Percentiles rank a stretch among this genome's conserved stretches.
Evolutionary conservation across 2,329 filamentous ascomycete genomes (phyloP).

Genomic region (Epichloe elymi): DNA sequence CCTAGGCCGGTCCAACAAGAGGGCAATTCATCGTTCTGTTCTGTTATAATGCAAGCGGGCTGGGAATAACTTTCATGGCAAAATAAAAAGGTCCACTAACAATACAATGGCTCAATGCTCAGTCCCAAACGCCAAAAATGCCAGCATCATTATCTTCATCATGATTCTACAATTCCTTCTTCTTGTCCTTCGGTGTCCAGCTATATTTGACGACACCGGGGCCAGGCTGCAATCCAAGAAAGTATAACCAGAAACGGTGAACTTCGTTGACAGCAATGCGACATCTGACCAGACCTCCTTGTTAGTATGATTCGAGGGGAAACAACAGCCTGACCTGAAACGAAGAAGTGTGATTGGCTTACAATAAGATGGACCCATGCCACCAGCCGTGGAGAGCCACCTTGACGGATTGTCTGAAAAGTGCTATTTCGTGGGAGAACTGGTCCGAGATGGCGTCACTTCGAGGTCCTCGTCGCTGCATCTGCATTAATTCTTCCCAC

Average conservation of each 20-base stretch:
- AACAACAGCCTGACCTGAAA: not conserved
- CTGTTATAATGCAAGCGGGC: no score
- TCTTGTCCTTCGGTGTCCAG: conserved; percentile 6
- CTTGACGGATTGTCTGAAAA: conserved; percentile 49
- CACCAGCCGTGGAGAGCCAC: conserved; percentile 61
- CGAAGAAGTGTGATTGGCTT: conserved; percentile 29
- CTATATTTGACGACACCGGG: conserved; percentile 4
- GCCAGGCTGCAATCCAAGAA: conserved; percentile 5
- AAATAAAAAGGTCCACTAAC: not conserved
- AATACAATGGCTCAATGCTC: not conserved
- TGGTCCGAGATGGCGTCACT: conserved; percentile 34
- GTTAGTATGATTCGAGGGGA: not conserved
- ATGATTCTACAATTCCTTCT: conserved; percentile 1
- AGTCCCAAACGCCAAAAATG: conserved; percentile 1
- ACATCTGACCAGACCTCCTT: not conserved
- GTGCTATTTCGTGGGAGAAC: conserved; percentile 48
- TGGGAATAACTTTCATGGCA: no score
- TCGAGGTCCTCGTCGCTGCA: conserved; percentile 18
- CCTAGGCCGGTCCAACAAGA: no score
- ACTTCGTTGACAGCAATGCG: not conserved
- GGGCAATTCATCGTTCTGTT: no score
- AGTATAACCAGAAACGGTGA: conserved; percentile 5
- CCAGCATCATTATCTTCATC: not conserved
- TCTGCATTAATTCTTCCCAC: conserved; percentile 3
- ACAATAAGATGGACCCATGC: conserved; percentile 54